phyloP scores from a whole-genome alignment of 148 eudicot genomes.

The Chenopodium album region DNA sequence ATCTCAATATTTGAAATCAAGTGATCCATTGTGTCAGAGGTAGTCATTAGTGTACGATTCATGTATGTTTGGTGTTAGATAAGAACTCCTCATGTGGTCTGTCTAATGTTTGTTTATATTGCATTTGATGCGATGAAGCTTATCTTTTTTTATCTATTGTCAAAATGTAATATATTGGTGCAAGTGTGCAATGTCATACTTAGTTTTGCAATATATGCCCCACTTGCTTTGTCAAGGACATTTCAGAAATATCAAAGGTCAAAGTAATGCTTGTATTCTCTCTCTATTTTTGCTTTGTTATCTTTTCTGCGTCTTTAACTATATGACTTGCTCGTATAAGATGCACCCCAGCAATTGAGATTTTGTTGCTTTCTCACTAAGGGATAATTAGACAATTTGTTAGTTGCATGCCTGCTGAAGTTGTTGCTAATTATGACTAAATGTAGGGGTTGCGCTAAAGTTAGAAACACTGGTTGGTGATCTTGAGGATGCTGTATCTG shows the following conservation, averaged over 20 bases:
- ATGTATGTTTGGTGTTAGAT: not conserved
- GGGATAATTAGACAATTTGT: not conserved
- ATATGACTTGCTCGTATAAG: not conserved
- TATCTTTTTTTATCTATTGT: not conserved
- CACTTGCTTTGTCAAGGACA: not conserved
- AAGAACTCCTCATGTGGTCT: not conserved
- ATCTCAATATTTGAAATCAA: not conserved
- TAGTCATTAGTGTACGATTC: not conserved
- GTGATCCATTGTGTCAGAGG: not conserved
- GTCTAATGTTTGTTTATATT: not conserved
- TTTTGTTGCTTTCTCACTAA: not conserved
- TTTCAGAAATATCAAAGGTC: not conserved
- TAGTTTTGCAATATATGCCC: not conserved
- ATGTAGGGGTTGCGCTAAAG: constrained; percentile 41
- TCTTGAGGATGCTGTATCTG: constrained; percentile 47
- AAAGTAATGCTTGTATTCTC: not conserved
- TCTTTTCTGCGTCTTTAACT: not conserved
- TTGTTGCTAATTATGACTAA: not conserved
- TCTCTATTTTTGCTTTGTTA: not conserved
- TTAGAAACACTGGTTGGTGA: constrained; percentile 55
- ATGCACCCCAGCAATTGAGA: not conserved
- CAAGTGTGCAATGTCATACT: not conserved
- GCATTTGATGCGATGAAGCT: not conserved
- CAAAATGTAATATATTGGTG: not conserved
- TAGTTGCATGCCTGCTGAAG: not conserved